Conservation (phyloP, 169 alveolate genomes). For the Plasmodium vivax region DNA sequence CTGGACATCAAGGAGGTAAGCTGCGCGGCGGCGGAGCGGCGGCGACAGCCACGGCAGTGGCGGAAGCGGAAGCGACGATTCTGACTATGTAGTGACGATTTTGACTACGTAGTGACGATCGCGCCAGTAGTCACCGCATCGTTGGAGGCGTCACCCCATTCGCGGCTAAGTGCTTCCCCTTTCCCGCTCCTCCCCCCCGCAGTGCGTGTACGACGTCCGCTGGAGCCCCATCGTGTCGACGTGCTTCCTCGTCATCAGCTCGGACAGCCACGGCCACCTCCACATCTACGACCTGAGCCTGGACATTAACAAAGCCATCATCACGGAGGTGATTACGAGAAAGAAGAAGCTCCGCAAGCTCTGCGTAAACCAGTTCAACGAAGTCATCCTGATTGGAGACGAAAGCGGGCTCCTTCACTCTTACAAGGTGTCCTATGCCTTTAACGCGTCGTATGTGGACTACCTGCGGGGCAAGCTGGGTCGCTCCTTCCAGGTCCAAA, state of each 20-base stretch:
- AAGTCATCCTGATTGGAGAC: slow-evolving; percentile 62
- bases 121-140: neutral
- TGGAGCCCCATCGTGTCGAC: slow-evolving; percentile 68
- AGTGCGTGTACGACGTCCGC: slow-evolving; percentile 62
- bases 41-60: too few species aligned
- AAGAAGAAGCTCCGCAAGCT: slow-evolving; percentile 43
- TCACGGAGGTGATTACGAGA: slow-evolving; percentile 25
- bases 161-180: neutral
- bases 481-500: slow-evolving; percentile 25
- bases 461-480: slow-evolving; percentile 42
- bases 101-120: neutral
- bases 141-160: neutral
- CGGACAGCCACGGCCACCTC: slow-evolving; percentile 26
- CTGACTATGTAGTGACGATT: too few species aligned
- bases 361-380: slow-evolving; percentile 42
- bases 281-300: slow-evolving; percentile 54
- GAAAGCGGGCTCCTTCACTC: slow-evolving; percentile 47
- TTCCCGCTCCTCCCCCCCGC: neutral
- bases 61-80: too few species aligned
- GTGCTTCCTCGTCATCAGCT: slow-evolving; percentile 55
- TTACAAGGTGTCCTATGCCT: slow-evolving; percentile 45
- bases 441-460: slow-evolving; percentile 47
- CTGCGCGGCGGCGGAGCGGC: neutral
- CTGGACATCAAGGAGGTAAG: slow-evolving; percentile 66
- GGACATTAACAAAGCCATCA: slow-evolving; percentile 56